phyloP scores from a whole-genome alignment of 345 rosid genomes.

The Populus ilicifolia region DNA sequence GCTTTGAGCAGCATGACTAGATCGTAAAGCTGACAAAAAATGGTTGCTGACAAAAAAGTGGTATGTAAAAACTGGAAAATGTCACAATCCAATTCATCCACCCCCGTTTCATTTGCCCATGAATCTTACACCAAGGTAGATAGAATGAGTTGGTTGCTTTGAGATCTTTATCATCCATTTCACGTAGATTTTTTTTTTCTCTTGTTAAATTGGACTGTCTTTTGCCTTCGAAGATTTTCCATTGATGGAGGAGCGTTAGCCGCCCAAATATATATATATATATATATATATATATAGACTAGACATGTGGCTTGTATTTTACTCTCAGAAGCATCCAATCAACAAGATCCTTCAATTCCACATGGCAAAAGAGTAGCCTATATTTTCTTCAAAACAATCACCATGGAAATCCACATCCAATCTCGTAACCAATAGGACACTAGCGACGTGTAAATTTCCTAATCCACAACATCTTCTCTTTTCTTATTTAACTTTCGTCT shows the following conservation, averaged over 20 bases:
- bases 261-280: background rate
- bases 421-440: slow-evolving; percentile 38
- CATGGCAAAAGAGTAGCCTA: slow-evolving; percentile 39
- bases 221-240: background rate
- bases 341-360: slow-evolving; percentile 35
- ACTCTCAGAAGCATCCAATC: background rate
- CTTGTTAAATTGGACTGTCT: background rate
- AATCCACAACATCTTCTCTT: slow-evolving; percentile 31
- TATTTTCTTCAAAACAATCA: slow-evolving; percentile 24
- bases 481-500: slow-evolving; percentile 31
- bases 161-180: background rate
- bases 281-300: background rate
- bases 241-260: background rate
- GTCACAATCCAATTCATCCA: too few species aligned
- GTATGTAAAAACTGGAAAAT: too few species aligned
- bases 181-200: background rate
- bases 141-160: too few species aligned
- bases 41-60: too few species aligned
- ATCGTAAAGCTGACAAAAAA: too few species aligned
- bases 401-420: slow-evolving; percentile 38
- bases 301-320: background rate
- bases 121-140: too few species aligned
- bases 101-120: too few species aligned
- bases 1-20: too few species aligned
- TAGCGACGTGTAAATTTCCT: slow-evolving; percentile 51